Evolutionary conservation across 2,329 filamentous ascomycete genomes (phyloP), one percentile per base, ranked within the genome.

Genomic region (Macrophomina tecta): DNA sequence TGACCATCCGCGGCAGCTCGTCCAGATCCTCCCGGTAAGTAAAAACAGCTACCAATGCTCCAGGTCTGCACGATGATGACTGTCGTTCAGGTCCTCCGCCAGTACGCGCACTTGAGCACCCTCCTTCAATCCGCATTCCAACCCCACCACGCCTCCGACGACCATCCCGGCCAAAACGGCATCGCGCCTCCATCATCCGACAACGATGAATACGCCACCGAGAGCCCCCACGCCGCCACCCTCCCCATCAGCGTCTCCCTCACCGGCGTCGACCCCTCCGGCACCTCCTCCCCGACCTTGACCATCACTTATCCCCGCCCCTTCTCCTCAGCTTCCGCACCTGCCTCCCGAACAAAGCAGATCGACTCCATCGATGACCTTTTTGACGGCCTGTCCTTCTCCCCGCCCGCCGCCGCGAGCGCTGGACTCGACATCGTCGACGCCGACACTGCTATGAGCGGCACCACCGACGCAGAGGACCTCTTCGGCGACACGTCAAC

Each of bases 1-100:
- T 73, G 87, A 88, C 2, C 92, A 96, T 73, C 92, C 92, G 0
- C 86, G 88, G 60, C 91, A 96, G 74, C 80, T 96, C 4, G 81
- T 94, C 6, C 84, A 87, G 64, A 87, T 94, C 74, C 82, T 96
- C n/a, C 91, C 92, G 0, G 82, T 71, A 67, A 66, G 64, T 36
- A 18, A 40, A 38, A 8, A 23, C 23, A 2, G 23, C 23, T 23
- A 23, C 23, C 23, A 23, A 23, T 23, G 23, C 3, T 23, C 32
- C 34, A 40, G 56, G 38, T 18, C 3, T n/a, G 70, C 71, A 3
- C n/a, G 60, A 36, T 61, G 12, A 53, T 4, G 6, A 16, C 40
- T 12, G 16, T 12, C 36, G 23, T 8, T 5, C 53, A 70, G 68
- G 51, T 85, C 4, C 81, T 95, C 16, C 84, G 92, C 14, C 92